phyloP scores from a whole-genome alignment of 2,329 filamentous ascomycete genomes.

The Juglanconis sp. region DNA sequence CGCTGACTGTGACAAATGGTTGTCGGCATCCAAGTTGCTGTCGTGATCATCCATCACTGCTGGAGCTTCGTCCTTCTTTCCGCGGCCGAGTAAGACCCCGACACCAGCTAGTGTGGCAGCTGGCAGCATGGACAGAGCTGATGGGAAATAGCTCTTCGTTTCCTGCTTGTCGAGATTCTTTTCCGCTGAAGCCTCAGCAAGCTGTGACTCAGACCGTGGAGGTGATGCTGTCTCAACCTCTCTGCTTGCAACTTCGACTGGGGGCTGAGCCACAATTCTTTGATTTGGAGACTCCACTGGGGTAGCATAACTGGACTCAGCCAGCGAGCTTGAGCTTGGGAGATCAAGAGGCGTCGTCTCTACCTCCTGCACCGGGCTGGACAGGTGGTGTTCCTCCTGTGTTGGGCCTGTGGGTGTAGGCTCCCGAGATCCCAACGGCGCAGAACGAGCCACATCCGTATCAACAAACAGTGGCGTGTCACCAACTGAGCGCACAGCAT shows the following conservation, averaged over 20 bases:
- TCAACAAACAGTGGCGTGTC: slow-evolving; percentile 36
- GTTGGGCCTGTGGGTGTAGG: slow-evolving; percentile 54
- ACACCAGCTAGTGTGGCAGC: slow-evolving; percentile 19
- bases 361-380: neutral
- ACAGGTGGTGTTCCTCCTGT: neutral
- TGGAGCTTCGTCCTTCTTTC: slow-evolving; percentile 9
- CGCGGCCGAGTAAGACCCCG: slow-evolving; percentile 22
- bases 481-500: slow-evolving; percentile 21
- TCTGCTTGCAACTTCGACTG: neutral
- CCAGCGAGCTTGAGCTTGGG: slow-evolving; percentile 4
- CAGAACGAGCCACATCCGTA: slow-evolving; percentile 35
- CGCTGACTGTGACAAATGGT: neutral
- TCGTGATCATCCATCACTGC: neutral
- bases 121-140: slow-evolving; percentile 22
- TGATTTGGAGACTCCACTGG: slow-evolving; percentile 10
- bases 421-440: slow-evolving; percentile 60
- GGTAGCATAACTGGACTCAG: slow-evolving; percentile 15
- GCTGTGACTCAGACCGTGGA: neutral
- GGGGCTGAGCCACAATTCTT: neutral
- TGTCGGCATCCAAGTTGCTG: neutral
- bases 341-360: neutral
- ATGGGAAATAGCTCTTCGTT: slow-evolving; percentile 17
- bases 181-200: neutral
- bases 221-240: neutral
- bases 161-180: neutral